A percentile compares a stretch with the other conserved stretches of the same genome.
These are phyloP conservation scores for Volvox africanus DNA, from an alignment of 139 green algal species.

Conservation along the genomic window DNA sequence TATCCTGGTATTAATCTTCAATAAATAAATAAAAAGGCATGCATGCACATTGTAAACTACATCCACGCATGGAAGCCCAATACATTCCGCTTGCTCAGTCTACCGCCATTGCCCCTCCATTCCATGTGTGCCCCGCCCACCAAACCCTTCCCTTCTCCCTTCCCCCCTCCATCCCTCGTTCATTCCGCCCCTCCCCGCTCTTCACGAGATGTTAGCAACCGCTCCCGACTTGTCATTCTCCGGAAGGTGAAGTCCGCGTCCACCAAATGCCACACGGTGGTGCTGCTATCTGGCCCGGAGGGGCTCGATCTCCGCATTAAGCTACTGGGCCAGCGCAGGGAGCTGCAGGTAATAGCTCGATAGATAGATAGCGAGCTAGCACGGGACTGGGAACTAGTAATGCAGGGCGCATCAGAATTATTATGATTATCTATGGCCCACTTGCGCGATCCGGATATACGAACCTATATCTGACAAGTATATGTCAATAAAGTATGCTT, in stretches of 20 bases:
- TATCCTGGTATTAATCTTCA: no score
- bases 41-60: no score
- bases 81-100: no score
- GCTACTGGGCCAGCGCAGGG: conserved; percentile 1
- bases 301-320: background rate
- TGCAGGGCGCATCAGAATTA: background rate
- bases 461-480: no score
- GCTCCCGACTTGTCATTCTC: background rate
- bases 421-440: background rate
- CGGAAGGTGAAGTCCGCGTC: background rate
- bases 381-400: background rate
- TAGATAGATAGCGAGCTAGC: no score
- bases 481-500: no score
- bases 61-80: no score
- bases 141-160: background rate
- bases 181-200: background rate
- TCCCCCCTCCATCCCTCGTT: no score
- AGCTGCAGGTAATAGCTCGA: conserved; percentile 4
- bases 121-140: no score
- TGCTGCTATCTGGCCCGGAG: background rate
- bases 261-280: background rate
- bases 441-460: background rate
- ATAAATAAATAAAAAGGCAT: no score
- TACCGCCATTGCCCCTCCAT: no score
- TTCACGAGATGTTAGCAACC: no score